Conservation (phyloP, 306 rosid genomes). For the Crataegus laevigata region DNA sequence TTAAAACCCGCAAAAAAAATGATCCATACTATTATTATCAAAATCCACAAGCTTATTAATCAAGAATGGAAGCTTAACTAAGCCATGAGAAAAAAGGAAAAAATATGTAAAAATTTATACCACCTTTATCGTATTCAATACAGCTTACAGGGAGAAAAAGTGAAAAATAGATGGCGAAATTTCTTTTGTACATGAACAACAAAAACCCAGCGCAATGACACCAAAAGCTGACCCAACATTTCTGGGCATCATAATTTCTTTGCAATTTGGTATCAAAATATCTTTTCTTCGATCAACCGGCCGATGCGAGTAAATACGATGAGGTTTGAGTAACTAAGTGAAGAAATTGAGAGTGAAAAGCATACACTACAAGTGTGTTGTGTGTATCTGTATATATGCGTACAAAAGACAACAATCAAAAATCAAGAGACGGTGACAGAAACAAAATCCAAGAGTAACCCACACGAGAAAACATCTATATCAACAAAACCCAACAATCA, state of each 20-base stretch:
- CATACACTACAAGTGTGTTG: not conserved
- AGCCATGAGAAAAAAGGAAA: not conserved
- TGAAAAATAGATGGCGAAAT: not conserved
- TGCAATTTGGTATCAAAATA: not conserved
- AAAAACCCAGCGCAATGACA: not conserved
- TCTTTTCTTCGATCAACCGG: not conserved
- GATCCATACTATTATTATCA: not conserved
- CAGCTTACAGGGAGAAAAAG: not conserved
- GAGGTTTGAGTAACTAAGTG: not conserved
- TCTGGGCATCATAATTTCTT: not conserved
- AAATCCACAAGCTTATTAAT: not conserved
- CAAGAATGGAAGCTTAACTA: not conserved
- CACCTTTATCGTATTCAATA: not conserved
- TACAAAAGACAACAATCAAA: not conserved
- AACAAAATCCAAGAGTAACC: not conserved
- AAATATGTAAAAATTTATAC: not conserved
- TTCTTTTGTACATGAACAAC: not conserved
- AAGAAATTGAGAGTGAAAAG: not conserved
- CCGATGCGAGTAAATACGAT: not conserved
- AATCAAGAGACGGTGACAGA: not conserved
- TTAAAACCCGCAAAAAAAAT: too few relatives aligned
- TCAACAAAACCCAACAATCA: not conserved
- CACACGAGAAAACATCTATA: not conserved
- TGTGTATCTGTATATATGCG: not conserved
- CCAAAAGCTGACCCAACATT: too few relatives aligned